Conservation (phyloP, 1,284 basidiomycete genomes). For the Trametes versicolor region DNA sequence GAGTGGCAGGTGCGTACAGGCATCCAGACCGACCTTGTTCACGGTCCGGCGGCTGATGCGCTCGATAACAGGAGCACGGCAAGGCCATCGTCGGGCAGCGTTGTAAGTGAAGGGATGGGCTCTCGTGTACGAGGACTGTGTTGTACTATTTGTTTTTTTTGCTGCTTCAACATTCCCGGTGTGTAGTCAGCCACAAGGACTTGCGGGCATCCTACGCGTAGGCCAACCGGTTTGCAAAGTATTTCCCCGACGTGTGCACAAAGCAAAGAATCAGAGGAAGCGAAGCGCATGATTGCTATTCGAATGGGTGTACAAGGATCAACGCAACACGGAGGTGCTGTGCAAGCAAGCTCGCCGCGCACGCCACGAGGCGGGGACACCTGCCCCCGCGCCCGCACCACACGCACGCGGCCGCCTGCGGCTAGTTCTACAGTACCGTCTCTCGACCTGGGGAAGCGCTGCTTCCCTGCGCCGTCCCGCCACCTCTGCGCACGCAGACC, state of each 20-base stretch:
- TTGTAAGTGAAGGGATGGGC: conserved; percentile 65
- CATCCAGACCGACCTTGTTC: background rate
- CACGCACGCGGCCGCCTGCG: conserved; percentile 18
- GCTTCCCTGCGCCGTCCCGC: conserved; percentile 49
- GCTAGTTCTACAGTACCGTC: conserved; percentile 31
- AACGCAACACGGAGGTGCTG: conserved; percentile 44
- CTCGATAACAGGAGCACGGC: conserved; percentile 71
- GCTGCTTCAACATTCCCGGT: conserved; percentile 1
- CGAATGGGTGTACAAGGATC: conserved; percentile 39
- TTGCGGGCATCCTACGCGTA: no score
- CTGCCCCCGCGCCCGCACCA: conserved; percentile 8
- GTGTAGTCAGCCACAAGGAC: no score
- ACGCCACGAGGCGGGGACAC: conserved; percentile 12
- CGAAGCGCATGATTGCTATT: conserved; percentile 25
- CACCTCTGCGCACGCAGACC: conserved; percentile 34
- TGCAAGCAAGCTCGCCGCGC: conserved; percentile 19
- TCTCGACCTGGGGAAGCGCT: conserved; percentile 48
- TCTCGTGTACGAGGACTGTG: conserved; percentile 18
- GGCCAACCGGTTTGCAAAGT: no score
- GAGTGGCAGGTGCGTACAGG: conserved; percentile 81
- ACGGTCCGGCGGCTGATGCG: background rate
- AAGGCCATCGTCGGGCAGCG: conserved; percentile 80
- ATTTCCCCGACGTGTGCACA: no score
- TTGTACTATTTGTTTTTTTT: conserved; percentile 27
- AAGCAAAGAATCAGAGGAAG: conserved; percentile 2